Percentiles rank a stretch among this genome's conserved stretches.
phyloP scores from a whole-genome alignment of 176 grass and related monocot species.

The Leersia perrieri region DNA sequence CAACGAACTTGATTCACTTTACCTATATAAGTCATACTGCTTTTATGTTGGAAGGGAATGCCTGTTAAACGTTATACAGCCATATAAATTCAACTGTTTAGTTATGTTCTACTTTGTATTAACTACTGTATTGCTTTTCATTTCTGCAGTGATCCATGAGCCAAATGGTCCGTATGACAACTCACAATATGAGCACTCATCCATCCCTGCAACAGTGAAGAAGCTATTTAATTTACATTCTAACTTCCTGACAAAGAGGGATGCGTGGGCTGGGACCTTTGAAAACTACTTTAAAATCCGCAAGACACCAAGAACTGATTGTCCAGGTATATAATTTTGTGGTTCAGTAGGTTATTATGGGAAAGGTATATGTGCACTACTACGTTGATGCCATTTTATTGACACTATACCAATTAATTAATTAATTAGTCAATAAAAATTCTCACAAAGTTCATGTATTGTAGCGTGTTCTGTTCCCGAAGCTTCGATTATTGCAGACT shows the following conservation, averaged over 20 bases:
- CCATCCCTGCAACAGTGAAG: conserved; percentile 76
- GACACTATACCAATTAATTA: background rate
- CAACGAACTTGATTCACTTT: conserved; percentile 1
- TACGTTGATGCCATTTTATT: background rate
- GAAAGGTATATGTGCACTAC: background rate
- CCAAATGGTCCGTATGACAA: conserved; percentile 51
- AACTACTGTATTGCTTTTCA: conserved; percentile 13
- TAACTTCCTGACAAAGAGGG: conserved; percentile 91
- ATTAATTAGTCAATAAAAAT: background rate
- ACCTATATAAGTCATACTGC: background rate
- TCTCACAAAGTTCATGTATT: background rate
- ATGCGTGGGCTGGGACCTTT: conserved; percentile 85
- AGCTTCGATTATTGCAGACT: background rate
- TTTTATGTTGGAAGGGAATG: background rate
- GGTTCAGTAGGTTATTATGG: background rate
- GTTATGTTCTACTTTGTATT: background rate
- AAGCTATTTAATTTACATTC: conserved; percentile 88
- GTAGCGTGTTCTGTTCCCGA: background rate
- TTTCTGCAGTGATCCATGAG: conserved; percentile 75
- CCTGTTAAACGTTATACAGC: background rate
- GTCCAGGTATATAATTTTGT: conserved; percentile 50
- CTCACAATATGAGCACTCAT: conserved; percentile 90
- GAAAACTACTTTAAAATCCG: conserved; percentile 61
- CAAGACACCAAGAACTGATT: conserved; percentile 78
- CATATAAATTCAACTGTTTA: background rate